Evolutionary conservation across 306 rosid genomes (phyloP), one percentile per base, ranked within the genome.

Genomic region (Rosa multiflora): DNA sequence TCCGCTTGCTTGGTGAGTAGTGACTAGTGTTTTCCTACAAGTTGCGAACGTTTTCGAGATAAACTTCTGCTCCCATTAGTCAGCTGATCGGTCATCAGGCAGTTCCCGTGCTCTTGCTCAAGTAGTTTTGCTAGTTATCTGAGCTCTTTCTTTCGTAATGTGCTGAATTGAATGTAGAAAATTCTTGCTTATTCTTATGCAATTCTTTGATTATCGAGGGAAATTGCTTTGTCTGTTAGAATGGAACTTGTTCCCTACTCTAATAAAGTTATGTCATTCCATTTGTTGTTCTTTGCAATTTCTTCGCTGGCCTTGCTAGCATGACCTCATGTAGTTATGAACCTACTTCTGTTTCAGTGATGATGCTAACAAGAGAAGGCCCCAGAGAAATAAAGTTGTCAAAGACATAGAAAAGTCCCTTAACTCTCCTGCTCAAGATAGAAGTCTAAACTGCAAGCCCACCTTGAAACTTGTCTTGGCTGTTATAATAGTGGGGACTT

Each of bases 381-480:
- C 78, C 81, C 97, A 76, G 76, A 91, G 85, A 87, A 88, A 76
- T 81, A 92, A 82, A 85, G 92, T 87, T 80, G 74, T 84, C n/a
- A 88, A 82, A 85, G 94, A 88, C 78, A 83, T 89, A 77, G 92
- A 86, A 75, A 89, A 83, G 87, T 91, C 83, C 59, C 67, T 88
- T 58, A 82, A 8, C 7, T 13, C 66, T 76, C 76, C 83, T 6
- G 73, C 78, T 75, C 82, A 82, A 40, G 89, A 83, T 66, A 76
- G 88, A 80, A 82, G 44, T 70, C 67, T 84, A 72, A 91, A 83
- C 76, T 91, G 92, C 92, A 88, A 79, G 85, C 90, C 90, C 20
- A 81, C 92, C 47, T 88, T 90, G 88, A 94, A 89, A 79, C 48
- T 88, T 43, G 88, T 94, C 78, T 66, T 94, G 85, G 86, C 76